phyloP scores from a whole-genome alignment of 148 eudicot genomes.

The Heliamphora exappendiculata region DNA sequence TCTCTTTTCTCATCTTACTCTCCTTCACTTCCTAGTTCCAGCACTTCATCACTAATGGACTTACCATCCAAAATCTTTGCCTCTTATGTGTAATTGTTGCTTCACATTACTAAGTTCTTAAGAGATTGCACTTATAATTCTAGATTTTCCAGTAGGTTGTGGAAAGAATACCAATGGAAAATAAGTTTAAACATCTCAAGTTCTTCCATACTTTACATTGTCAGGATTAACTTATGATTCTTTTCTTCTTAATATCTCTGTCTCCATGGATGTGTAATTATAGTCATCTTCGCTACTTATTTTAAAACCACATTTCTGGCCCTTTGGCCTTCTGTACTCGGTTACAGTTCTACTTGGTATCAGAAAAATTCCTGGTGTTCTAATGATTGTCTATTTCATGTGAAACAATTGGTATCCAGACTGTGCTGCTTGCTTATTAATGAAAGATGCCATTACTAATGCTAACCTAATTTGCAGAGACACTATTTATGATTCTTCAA shows the following conservation, averaged over 20 bases:
- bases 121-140: background rate
- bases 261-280: background rate
- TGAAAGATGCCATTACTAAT: constrained; percentile 5
- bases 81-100: background rate
- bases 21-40: background rate
- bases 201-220: background rate
- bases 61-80: background rate
- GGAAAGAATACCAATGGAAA: background rate
- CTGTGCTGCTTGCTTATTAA: background rate
- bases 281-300: background rate
- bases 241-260: background rate
- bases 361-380: background rate
- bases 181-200: background rate
- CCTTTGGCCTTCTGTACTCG: background rate
- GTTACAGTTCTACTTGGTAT: background rate
- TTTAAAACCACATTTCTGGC: background rate
- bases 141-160: background rate
- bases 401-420: background rate
- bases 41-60: background rate
- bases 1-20: too few relatives aligned
- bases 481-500: constrained; percentile 55
- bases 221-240: background rate
- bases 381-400: background rate
- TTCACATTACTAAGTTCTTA: background rate
- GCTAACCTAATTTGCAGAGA: constrained; percentile 42